Base-by-base conservation (phyloP, 129 eudicot species). In the Solidago caesia region DNA sequence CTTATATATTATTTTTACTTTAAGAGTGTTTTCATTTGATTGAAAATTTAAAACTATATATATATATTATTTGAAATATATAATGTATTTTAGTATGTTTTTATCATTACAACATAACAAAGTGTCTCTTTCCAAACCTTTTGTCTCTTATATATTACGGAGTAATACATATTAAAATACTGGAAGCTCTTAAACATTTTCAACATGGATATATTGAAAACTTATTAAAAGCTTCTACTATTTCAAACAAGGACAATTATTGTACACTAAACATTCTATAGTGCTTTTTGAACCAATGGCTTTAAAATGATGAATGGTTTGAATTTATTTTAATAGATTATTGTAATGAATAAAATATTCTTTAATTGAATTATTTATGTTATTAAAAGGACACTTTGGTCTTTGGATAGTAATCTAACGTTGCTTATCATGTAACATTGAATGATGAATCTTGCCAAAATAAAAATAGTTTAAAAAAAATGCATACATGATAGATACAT, bases 371-470 rank as follows among this genome's bases (percentile, higher is more conserved):
- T 7, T 67, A 25, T 11, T 59, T 64, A 39, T 39, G 53, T 41
- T 55, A 49, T 49, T 33, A 1, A 56, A 15, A 14, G 0, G n/a
- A n/a, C n/a, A 15, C 62, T 58, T 44, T 57, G 59, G 63, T 58
- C 62, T 58, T 44, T 57, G 59, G 63, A 68, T 58, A 46, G 74
- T 47, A 45, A 52, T 14, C 41, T 41, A 64, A 44, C 39, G 64
- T 11, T 64, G 41, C 25, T 75, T 75, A 52, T 41, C 73, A 65
- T 67, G 58, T 70, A 21, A 41, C 81, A 77, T 46, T 59, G 70
- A 15, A 59, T 59, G 64, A 68, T 8, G 26, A 68, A 11, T 44
- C 62, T 59, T 64, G 41, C 21, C 5, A 47, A 68, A 47, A 45
- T 7, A 4, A 63, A 63, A 13, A 63, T 64, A 3, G 2, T 33